Evolutionary conservation across 2,329 filamentous ascomycete species (phyloP).

Genomic region (Fusarium nematophilum): DNA sequence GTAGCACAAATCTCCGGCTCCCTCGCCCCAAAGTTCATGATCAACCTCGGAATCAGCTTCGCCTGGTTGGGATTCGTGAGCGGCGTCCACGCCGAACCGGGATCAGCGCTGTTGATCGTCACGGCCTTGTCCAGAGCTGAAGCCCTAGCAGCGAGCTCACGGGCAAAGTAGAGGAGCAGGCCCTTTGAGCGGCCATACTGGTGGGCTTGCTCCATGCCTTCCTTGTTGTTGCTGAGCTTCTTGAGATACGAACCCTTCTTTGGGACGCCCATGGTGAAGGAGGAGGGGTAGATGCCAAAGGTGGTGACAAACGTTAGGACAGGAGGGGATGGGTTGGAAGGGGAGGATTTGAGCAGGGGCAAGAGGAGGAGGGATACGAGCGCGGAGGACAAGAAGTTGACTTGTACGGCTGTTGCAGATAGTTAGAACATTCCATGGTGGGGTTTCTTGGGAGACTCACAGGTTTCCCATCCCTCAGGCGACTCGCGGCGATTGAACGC

Average conservation of each 20-base stretch:
- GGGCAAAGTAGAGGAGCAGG: conserved; percentile 52
- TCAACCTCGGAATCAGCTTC: conserved; percentile 51
- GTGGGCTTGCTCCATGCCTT: conserved; percentile 51
- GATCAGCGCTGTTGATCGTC: conserved; percentile 53
- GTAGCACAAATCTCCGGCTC: conserved; percentile 51
- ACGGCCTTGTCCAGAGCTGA: conserved; percentile 40
- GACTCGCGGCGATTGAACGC: conserved; percentile 50
- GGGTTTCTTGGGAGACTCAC: conserved; percentile 32
- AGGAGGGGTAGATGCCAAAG: conserved; percentile 52
- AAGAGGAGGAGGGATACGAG: conserved; percentile 49
- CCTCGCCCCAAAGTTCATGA: conserved; percentile 52
- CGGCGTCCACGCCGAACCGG: conserved; percentile 52
- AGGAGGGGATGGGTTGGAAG: conserved; percentile 47
- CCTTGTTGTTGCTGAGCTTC: conserved; percentile 50
- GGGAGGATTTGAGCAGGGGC: conserved; percentile 48
- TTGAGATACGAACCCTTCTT: conserved; percentile 49
- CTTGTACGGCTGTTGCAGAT: conserved; percentile 46
- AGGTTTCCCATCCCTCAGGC: conserved; percentile 54
- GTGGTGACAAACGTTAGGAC: conserved; percentile 53
- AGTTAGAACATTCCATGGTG: conserved; percentile 2
- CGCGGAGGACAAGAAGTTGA: conserved; percentile 52
- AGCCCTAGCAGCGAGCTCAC: conserved; percentile 49
- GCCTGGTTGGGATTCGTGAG: conserved; percentile 51
- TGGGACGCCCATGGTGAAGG: conserved; percentile 51
- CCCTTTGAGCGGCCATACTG: conserved; percentile 54